Conservation (phyloP, 192 early-diverging fungal genomes). For the Coemansia asiatica region DNA sequence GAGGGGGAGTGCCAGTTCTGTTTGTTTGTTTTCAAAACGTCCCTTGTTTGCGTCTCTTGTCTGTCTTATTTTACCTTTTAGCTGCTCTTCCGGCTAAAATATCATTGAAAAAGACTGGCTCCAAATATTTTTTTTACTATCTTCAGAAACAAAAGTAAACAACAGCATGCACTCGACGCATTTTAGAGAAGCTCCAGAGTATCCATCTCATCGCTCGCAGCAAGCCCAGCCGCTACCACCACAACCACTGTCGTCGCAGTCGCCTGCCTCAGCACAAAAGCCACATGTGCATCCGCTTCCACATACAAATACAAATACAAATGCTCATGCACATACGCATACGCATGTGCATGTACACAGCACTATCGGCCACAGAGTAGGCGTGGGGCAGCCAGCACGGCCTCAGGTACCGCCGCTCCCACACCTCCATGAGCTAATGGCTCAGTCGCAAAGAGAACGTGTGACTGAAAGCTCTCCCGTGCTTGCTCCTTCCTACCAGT, state of each 20-base stretch:
- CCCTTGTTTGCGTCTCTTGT: slow-evolving; percentile 2
- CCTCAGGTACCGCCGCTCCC: slow-evolving; percentile 7
- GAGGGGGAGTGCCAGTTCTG: not conserved
- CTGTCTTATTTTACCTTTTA: not conserved
- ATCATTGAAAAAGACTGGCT: not conserved
- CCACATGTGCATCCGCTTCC: not conserved
- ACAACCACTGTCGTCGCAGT: slow-evolving; percentile 12
- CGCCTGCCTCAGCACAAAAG: not conserved
- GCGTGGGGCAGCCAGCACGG: not conserved
- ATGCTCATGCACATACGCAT: not conserved
- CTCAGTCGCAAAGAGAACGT: slow-evolving; percentile 1
- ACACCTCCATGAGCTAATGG: slow-evolving; percentile 6
- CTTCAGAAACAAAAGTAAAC: not conserved
- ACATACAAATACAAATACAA: not conserved
- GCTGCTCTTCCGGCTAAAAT: slow-evolving; percentile 9
- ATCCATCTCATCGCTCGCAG: slow-evolving; percentile 8
- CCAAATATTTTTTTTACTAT: not conserved
- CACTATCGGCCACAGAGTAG: not conserved
- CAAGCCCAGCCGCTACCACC: not conserved
- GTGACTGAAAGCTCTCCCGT: not conserved
- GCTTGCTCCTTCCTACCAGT: not conserved
- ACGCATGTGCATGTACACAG: not conserved
- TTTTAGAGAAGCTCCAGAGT: slow-evolving; percentile 11
- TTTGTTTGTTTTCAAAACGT: not conserved
- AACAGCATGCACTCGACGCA: slow-evolving; percentile 17